These are phyloP conservation scores for Fistulifera solaris DNA, from an alignment of 108 stramenopile species.

Conservation along the genomic window DNA sequence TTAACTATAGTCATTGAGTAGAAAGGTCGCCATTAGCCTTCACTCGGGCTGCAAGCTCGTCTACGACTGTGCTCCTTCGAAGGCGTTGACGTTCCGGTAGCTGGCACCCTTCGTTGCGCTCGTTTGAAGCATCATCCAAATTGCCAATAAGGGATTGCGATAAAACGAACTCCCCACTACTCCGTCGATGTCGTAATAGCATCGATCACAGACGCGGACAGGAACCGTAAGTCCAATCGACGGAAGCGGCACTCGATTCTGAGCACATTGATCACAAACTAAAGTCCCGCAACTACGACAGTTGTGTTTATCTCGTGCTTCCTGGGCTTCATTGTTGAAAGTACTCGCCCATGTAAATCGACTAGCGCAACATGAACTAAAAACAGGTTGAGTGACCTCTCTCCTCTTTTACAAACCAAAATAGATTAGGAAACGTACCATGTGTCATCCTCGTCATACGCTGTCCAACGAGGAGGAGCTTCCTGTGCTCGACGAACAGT, in stretches of 20 bases:
- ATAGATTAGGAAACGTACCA: slow-evolving; percentile 25
- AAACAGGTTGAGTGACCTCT: neutral
- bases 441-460: slow-evolving; percentile 76
- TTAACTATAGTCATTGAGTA: too few species aligned
- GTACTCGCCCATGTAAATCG: slow-evolving; percentile 95
- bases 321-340: slow-evolving; percentile 78
- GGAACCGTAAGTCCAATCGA: slow-evolving; percentile 75
- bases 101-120: neutral
- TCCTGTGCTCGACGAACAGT: slow-evolving; percentile 57
- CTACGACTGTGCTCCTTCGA: slow-evolving; percentile 57
- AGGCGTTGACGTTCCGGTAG: slow-evolving; percentile 25
- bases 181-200: slow-evolving; percentile 79
- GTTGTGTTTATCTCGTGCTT: slow-evolving; percentile 91
- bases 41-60: slow-evolving; percentile 39
- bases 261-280: slow-evolving; percentile 91
- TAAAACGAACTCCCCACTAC: slow-evolving; percentile 4
- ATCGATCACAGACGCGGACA: slow-evolving; percentile 91
- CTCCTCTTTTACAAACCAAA: neutral
- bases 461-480: slow-evolving; percentile 83
- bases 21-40: neutral
- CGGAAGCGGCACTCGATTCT: slow-evolving; percentile 78
- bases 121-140: neutral
- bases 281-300: slow-evolving; percentile 90
- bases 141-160: neutral
- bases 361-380: slow-evolving; percentile 72